phyloP scores from a whole-genome alignment of 202 grass and related monocot genomes.

The Carex arenaria region DNA sequence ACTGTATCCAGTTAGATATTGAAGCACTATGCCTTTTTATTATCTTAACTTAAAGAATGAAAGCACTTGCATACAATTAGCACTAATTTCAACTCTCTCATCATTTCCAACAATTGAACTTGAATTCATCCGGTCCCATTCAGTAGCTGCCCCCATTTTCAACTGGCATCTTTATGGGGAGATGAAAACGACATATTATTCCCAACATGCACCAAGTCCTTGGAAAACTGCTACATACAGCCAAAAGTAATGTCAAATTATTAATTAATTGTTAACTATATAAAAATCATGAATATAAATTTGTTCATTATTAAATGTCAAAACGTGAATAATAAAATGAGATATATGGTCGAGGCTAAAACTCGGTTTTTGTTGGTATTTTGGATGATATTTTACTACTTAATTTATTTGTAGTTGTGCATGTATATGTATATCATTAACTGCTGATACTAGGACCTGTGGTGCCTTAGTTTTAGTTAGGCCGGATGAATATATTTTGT shows the following conservation, averaged over 20 bases:
- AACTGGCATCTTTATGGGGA: background rate
- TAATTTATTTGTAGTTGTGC: background rate
- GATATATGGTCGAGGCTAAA: background rate
- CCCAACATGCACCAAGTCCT: background rate
- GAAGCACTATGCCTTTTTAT: background rate
- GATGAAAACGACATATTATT: background rate
- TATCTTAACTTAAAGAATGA: conserved; percentile 2
- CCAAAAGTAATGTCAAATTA: background rate
- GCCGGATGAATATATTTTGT: background rate
- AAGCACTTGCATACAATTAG: background rate
- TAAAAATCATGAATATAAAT: background rate
- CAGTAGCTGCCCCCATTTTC: background rate
- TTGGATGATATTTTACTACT: background rate
- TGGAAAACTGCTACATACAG: background rate
- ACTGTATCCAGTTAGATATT: background rate
- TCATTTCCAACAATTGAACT: conserved; percentile 1
- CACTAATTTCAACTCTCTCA: conserved; percentile 8
- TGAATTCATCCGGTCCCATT: background rate
- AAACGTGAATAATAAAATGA: background rate
- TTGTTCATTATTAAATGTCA: background rate
- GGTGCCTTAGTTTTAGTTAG: background rate
- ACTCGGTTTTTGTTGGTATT: background rate
- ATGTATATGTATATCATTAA: background rate
- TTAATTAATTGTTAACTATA: background rate
- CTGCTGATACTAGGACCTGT: background rate